These are phyloP conservation scores for Kodamaea kaohsiungensis DNA, from an alignment of 805 yeast species.

Conservation along the genomic window DNA sequence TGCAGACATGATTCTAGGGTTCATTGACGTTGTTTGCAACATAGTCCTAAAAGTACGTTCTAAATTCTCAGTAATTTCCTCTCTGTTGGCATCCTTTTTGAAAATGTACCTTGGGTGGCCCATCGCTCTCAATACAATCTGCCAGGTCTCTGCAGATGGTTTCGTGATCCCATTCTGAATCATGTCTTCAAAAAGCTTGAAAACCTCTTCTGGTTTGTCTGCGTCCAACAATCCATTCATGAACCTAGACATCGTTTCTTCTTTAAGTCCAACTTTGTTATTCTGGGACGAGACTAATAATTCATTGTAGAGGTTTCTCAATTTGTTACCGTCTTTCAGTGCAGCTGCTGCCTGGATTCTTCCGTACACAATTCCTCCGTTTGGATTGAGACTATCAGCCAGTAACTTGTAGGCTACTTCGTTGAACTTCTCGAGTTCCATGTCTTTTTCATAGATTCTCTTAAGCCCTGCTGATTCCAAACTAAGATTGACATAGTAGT, in stretches of 20 bases:
- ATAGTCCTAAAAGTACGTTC: conserved; percentile 29
- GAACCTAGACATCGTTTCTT: conserved; percentile 40
- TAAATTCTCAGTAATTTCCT: conserved; percentile 17
- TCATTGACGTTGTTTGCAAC: conserved; percentile 32
- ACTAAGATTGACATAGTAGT: conserved; percentile 18
- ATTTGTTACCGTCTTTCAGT: conserved; percentile 17
- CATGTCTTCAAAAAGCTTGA: conserved; percentile 53
- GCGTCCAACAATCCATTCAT: conserved; percentile 48
- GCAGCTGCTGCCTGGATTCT: conserved; percentile 23
- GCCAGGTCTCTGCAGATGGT: conserved; percentile 59
- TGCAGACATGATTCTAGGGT: conserved; percentile 49
- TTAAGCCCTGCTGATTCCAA: conserved; percentile 17
- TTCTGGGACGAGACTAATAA: conserved; percentile 22
- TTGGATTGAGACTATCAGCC: conserved; percentile 34
- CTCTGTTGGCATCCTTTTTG: conserved; percentile 22
- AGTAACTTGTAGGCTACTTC: conserved; percentile 12
- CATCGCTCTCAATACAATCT: conserved; percentile 53
- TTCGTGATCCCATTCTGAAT: conserved; percentile 32
- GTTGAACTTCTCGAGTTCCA: conserved; percentile 6
- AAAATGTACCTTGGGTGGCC: conserved; percentile 32
- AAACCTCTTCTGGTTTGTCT: conserved; percentile 35
- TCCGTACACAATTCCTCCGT: conserved; percentile 24
- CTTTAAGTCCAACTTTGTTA: conserved; percentile 36
- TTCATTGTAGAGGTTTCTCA: conserved; percentile 25
- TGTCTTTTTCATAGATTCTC: conserved; percentile 7